These are phyloP conservation scores for Trypanosoma scelopori DNA, from an alignment of 208 protist species.

Conservation along the genomic window DNA sequence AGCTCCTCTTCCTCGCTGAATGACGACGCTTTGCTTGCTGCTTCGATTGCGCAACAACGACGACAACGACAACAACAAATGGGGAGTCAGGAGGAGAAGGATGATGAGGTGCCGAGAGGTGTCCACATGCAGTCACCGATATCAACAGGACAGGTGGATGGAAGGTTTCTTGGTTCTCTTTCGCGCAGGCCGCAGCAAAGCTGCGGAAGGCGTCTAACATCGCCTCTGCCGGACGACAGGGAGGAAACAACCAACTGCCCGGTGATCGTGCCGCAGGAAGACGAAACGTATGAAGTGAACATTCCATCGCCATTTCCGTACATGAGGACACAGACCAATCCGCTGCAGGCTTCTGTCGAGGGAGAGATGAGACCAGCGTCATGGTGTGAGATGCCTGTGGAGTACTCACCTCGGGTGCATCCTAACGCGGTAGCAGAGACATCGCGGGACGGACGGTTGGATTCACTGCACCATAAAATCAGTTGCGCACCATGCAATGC, in stretches of 20 bases:
- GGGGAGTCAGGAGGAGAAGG: too few species aligned
- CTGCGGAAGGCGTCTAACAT: background rate
- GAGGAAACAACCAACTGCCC: background rate
- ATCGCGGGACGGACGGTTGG: background rate
- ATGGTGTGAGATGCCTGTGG: background rate
- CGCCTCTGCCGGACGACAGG: constrained; percentile 11
- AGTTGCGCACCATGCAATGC: too few species aligned
- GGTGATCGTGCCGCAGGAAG: background rate
- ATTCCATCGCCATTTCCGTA: background rate
- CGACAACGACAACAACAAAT: background rate
- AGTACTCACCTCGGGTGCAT: background rate
- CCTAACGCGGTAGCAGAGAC: background rate
- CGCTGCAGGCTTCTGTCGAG: background rate
- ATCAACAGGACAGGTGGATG: background rate
- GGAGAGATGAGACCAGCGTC: background rate
- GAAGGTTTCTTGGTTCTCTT: background rate
- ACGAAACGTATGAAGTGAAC: background rate
- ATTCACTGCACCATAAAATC: too few species aligned
- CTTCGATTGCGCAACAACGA: background rate
- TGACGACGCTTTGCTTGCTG: too few species aligned
- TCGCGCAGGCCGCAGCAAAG: background rate
- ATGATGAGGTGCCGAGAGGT: too few species aligned
- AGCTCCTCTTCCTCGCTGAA: too few species aligned
- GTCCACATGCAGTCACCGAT: background rate
- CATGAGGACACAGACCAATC: background rate